Base-by-base conservation (phyloP, 1,284 basidiomycete genomes). In the Albatrellus sp. region DNA sequence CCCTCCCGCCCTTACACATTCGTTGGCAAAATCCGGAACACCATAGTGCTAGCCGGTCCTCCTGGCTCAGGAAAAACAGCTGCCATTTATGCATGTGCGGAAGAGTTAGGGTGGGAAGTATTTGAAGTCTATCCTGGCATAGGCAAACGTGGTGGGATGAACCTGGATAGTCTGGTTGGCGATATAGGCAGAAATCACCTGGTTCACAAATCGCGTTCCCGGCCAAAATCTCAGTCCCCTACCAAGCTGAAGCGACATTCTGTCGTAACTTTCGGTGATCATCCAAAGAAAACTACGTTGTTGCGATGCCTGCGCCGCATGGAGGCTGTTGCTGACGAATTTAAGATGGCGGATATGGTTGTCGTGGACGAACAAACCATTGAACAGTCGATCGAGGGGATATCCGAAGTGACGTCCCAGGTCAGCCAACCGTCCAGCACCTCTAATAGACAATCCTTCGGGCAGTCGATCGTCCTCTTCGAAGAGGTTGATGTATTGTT, bases 51-150 rank as follows among this genome's bases (percentile, higher is more conserved):
- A 20, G 57, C 67, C 17, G 96, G 96, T 0, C 89, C 90, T 0
- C 64, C 73, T 19, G 96, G 94, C 1, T 73, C 73, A 39, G 96
- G 96, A 20, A 99, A 99, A 66, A 92, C 91, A 3, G 84, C 90
- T 0, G 79, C 90, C 5, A 83, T 97, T 0, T 90, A 96, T 58
- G 92, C 93, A 0, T 93, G 91, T 51, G 90, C 93, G 2, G 75
- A 83, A 37, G 90, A 98, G 61, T 72, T 98, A 16, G 90, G 86
- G 4, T 98, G 88, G 84, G 89, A 96, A 43, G 80, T 98, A 10
- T 97, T 98, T 57, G 96, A 99, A 61, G 89, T 98, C 8, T 90
- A 92, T 62, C 87, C 96, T n/a, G 96, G 96, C 3, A 82, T 93
- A 47, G 90, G 90, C 19, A 85, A 77, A 56, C 76, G 96, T 17